Conservation (phyloP, 176 grass and related monocot genomes). For the Otatea glauca region DNA sequence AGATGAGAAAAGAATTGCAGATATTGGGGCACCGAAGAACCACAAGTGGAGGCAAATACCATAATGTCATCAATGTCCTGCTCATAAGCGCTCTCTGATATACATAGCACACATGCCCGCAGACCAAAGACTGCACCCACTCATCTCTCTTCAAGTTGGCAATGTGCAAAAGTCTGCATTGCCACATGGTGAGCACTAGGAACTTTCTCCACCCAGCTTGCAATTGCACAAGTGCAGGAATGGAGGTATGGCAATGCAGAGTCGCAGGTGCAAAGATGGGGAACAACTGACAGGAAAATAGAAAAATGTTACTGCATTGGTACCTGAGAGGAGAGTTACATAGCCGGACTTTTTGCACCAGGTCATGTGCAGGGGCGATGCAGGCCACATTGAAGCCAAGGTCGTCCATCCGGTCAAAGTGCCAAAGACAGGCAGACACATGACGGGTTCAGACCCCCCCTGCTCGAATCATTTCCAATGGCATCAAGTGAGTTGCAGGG, state of each 20-base stretch:
- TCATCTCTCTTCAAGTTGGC: not conserved
- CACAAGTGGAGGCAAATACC: constrained; percentile 1
- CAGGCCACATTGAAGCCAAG: not conserved
- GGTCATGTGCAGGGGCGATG: constrained; percentile 1
- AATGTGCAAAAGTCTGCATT: not conserved
- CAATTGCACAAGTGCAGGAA: not conserved
- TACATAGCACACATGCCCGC: not conserved
- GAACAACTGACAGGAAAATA: not conserved
- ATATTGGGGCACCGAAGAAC: not conserved
- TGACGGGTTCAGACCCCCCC: not conserved
- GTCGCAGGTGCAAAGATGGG: not conserved
- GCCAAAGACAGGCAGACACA: constrained; percentile 23
- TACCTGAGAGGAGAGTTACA: not conserved
- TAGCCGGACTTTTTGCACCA: not conserved
- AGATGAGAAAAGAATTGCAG: not conserved
- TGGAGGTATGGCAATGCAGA: not conserved
- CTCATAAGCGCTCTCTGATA: not conserved
- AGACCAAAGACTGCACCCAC: not conserved
- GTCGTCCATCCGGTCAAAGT: not conserved
- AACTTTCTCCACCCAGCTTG: not conserved
- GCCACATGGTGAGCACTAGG: constrained; percentile 19
- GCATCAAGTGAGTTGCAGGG: not conserved
- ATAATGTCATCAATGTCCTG: not conserved
- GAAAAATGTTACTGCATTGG: not conserved
- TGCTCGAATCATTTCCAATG: not conserved